These are phyloP conservation scores for Lactuca saligna DNA, from an alignment of 129 eudicot genomes.

Conservation along the genomic window DNA sequence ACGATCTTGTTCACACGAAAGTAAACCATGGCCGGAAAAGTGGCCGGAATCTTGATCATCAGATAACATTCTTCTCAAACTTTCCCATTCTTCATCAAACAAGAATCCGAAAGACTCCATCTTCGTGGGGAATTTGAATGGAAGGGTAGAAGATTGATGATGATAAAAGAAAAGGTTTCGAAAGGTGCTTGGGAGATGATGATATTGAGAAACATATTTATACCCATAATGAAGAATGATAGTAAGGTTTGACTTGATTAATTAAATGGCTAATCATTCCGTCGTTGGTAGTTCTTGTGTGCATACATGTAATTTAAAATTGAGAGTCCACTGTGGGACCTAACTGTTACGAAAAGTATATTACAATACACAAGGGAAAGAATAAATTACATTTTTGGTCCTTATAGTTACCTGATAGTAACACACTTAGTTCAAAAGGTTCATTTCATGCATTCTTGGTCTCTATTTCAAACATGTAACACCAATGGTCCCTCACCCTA, in stretches of 20 bases:
- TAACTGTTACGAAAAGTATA: slow-evolving; percentile 30
- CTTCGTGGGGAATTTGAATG: slow-evolving; percentile 14
- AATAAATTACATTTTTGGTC: too few species aligned
- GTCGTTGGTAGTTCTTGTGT: slow-evolving; percentile 8
- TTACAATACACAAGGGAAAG: slow-evolving; percentile 27
- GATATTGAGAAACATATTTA: slow-evolving; percentile 41
- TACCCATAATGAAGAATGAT: slow-evolving; percentile 33
- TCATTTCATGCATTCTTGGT: too few species aligned
- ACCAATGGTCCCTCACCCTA: too few species aligned
- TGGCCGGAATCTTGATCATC: slow-evolving; percentile 46
- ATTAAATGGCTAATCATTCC: slow-evolving; percentile 40
- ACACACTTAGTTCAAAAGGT: too few species aligned
- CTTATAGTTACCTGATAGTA: too few species aligned
- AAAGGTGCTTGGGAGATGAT: slow-evolving; percentile 30
- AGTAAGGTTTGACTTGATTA: slow-evolving; percentile 48
- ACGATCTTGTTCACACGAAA: slow-evolving; percentile 28
- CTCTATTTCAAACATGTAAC: too few species aligned
- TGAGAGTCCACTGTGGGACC: slow-evolving; percentile 64
- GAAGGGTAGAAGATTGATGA: neutral
- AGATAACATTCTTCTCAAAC: slow-evolving; percentile 56
- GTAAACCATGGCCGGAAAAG: slow-evolving; percentile 18
- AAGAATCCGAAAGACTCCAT: slow-evolving; percentile 66
- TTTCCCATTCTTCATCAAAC: slow-evolving; percentile 78
- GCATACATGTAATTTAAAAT: slow-evolving; percentile 27
- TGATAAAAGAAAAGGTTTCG: slow-evolving; percentile 1